Base-by-base conservation (phyloP, 2,329 filamentous ascomycete genomes). In the Albophoma yamanashiensis region DNA sequence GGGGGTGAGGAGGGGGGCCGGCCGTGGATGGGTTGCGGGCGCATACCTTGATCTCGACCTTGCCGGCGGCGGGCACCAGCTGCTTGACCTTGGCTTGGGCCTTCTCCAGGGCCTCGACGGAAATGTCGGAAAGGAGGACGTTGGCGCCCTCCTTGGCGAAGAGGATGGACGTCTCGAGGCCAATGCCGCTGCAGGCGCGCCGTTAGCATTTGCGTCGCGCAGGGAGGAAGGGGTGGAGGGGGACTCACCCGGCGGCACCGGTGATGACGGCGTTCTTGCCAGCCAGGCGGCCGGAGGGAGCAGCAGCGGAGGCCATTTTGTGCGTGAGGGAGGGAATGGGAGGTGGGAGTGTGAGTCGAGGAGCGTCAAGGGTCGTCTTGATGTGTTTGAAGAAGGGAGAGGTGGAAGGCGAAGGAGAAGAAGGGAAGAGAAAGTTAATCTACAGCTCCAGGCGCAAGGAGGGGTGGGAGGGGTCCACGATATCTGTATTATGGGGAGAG, bases 141-240 rank as follows among this genome's bases (percentile, higher is more conserved):
- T 84, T 88, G 69, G 91, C 92, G 63, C 92, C 92, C 78, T 97
- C 92, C 64, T 89, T 89, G 62, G 87, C 88, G 70, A 97, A 96
- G 61, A 96, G 88, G 66, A 97, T 92, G 60, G 84, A 84, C 2
- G 92, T 96, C 78, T 97, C 92, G 56, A 97, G 88, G 65, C 92
- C 92, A 70, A 97, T 97, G 70, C 92, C 92, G 70, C 92, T 92
- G 69, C 27, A 22, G 9, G 3, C 1, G 1, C 0, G 8, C 43
- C 8, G 59, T 68, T 45, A 63, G 63, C 56, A 50, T 4, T 22
- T 4, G 25, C 2, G 9, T 22, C 25, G 14, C 12, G n/a, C 7
- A n/a, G 20, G 40, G 15, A 14, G 11, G 45, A 4, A 34, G n/a
- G 27, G 11, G 15, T 25, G 6, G 34, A 25, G 40, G 42, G 56